phyloP scores from a whole-genome alignment of 441 rosid genomes.

The Bruguiera hainesii region DNA sequence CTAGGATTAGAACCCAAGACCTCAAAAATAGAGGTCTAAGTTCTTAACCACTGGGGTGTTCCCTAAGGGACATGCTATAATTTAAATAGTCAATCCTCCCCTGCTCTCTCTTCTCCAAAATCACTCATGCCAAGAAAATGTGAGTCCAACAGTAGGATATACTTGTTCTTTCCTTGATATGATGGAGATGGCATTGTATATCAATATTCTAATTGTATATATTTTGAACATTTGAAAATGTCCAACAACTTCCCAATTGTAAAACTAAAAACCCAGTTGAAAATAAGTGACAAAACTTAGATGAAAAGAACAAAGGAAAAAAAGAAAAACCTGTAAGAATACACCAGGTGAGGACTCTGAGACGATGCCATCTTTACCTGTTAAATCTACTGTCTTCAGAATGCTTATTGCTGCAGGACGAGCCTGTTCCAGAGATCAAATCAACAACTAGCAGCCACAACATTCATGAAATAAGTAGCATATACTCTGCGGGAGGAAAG shows the following conservation, averaged over 20 bases:
- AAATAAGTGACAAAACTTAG: conserved; percentile 14
- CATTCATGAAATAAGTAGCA: not conserved
- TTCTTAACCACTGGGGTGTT: too few species aligned
- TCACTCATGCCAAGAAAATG: not conserved
- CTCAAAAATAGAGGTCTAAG: too few species aligned
- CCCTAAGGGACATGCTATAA: too few species aligned
- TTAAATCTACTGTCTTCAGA: conserved; percentile 63
- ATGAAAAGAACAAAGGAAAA: conserved; percentile 1
- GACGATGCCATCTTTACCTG: conserved; percentile 69
- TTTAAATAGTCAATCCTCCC: not conserved
- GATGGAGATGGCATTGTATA: not conserved
- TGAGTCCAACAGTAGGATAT: not conserved
- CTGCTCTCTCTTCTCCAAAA: not conserved
- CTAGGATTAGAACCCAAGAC: too few species aligned
- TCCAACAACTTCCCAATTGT: not conserved
- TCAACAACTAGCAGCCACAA: conserved; percentile 17
- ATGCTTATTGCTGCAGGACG: conserved; percentile 65
- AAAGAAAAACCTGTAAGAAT: conserved; percentile 69
- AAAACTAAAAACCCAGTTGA: conserved; percentile 6
- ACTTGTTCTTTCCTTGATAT: not conserved
- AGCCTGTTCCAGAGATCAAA: conserved; percentile 46
- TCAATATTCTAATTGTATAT: too few species aligned
- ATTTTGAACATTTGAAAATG: too few species aligned
- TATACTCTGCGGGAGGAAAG: not conserved
- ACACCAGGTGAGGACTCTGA: conserved; percentile 85